Evolutionary conservation across 441 rosid genomes (phyloP), one percentile per base, ranked within the genome.

Genomic region (Mallotus repandus): DNA sequence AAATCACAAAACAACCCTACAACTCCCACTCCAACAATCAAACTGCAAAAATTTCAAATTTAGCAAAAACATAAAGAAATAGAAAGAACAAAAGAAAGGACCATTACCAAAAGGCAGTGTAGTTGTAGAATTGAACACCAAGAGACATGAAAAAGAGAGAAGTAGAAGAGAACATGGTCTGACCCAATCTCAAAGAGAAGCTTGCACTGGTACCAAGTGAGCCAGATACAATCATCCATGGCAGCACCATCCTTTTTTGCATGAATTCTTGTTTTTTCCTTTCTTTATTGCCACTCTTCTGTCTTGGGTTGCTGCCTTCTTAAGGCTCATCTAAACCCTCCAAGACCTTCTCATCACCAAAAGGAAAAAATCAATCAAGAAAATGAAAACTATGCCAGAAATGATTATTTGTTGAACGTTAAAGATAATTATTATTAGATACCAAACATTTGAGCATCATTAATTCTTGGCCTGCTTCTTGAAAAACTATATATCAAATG

Each of bases 81-180:
- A 25, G 29, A 25, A 32, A 14, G 0, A 19, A 52, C 49, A 67
- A 25, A 3, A n/a, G 25, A 53, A 7, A 57, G 61, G 38, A 35
- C 5, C 38, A 59, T 32, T 84, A 93, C 98, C 96, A 87, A 89
- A 91, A 88, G 82, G 97, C 86, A 63, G 98, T 89, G 86, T 87
- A 89, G 84, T 88, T 86, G 74, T 89, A 89, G 88, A 91, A 93
- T 56, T 89, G 88, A 80, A 81, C 91, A 71, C 90, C 97, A 21
- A 89, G 25, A 69, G 96, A 85, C 97, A 93, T 89, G 83, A 89
- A 89, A 66, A 89, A 90, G 54, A 93, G 92, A 83, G 94, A 87
- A 60, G 91, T 93, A 69, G 83, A 82, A 32, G 98, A 89, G 76
- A 91, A 91, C 7, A 86, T 56, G 66, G 88, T 80, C 77, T 93